A percentile compares a stretch with the other conserved stretches of the same genome.
Conservation (phyloP, 1,284 basidiomycete species). For the Moniliella sp. region DNA sequence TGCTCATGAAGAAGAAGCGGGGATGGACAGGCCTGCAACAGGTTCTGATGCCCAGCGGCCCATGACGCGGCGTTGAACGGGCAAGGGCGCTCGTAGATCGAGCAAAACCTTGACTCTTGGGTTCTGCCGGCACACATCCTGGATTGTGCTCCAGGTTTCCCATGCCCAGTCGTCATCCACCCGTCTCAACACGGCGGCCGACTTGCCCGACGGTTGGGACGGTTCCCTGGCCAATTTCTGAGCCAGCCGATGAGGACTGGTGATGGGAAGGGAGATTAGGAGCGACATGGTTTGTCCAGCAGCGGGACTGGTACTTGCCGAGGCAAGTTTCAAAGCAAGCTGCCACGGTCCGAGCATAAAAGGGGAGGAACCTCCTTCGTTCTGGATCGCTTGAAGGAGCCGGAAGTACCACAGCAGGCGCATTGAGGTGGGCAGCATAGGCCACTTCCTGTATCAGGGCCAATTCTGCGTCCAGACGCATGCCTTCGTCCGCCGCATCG, state of each 20-base stretch:
- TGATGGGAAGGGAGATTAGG: too few relatives aligned
- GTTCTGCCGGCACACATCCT: constrained; percentile 68
- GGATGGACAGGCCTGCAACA: constrained; percentile 63
- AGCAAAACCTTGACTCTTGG: constrained; percentile 58
- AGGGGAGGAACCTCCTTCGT: constrained; percentile 51
- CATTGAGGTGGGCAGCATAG: constrained; percentile 74
- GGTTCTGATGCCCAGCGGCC: constrained; percentile 80
- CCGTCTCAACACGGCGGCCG: too few relatives aligned
- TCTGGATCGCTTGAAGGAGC: constrained; percentile 49
- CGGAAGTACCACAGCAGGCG: constrained; percentile 67
- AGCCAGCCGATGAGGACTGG: too few relatives aligned
- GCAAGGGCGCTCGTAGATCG: constrained; percentile 62
- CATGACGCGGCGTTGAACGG: too few relatives aligned
- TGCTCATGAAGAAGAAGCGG: constrained; percentile 79
- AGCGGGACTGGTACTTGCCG: constrained; percentile 11
- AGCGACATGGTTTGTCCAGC: constrained; percentile 17
- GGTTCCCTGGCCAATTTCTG: constrained; percentile 26
- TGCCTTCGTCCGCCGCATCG: constrained; percentile 76
- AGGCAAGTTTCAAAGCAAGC: constrained; percentile 10
- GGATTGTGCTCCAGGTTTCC: constrained; percentile 93
- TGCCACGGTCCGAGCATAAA: constrained; percentile 66
- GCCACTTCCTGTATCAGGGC: constrained; percentile 75
- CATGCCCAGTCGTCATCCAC: constrained; percentile 40
- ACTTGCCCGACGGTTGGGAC: constrained; percentile 1
- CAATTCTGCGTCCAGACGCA: constrained; percentile 87